phyloP scores from a whole-genome alignment of 257 asterid genomes.

The Penstemon barbatus region DNA sequence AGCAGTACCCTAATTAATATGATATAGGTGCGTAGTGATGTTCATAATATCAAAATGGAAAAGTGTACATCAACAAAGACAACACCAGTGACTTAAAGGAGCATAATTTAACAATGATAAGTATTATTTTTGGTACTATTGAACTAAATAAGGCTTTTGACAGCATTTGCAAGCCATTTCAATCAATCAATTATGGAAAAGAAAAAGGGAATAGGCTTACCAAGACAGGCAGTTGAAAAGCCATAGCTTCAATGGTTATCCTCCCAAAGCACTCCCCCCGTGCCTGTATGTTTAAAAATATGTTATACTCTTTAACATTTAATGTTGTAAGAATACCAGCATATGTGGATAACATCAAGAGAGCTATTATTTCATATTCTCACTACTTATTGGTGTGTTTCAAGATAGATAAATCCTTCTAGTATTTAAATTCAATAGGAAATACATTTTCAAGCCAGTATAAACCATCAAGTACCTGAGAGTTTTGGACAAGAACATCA shows the following conservation, averaged over 20 bases:
- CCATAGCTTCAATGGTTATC: conserved; percentile 99
- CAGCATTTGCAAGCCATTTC: too few species aligned
- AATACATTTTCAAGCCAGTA: too few species aligned
- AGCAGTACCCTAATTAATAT: conserved; percentile 75
- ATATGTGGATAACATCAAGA: conserved; percentile 5
- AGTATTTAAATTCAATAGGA: too few species aligned
- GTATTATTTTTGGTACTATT: not conserved
- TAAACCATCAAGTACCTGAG: conserved; percentile 60
- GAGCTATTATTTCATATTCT: not conserved
- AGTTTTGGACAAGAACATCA: conserved; percentile 92
- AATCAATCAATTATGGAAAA: not conserved
- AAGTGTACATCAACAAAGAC: not conserved
- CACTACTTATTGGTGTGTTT: not conserved
- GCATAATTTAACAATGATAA: not conserved
- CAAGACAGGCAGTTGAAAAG: conserved; percentile 93
- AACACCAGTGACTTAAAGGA: not conserved
- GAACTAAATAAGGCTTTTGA: too few species aligned
- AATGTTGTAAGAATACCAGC: conserved; percentile 5
- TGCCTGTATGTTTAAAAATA: conserved; percentile 47
- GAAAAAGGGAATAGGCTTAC: conserved; percentile 42
- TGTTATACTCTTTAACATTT: conserved; percentile 21
- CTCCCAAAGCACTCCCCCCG: conserved; percentile 99
- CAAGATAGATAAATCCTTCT: too few species aligned
- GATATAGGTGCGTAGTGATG: conserved; percentile 19
- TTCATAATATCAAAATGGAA: conserved; percentile 9